phyloP scores from a whole-genome alignment of 1,139 yeast genomes.

The Taphrina betulina region DNA sequence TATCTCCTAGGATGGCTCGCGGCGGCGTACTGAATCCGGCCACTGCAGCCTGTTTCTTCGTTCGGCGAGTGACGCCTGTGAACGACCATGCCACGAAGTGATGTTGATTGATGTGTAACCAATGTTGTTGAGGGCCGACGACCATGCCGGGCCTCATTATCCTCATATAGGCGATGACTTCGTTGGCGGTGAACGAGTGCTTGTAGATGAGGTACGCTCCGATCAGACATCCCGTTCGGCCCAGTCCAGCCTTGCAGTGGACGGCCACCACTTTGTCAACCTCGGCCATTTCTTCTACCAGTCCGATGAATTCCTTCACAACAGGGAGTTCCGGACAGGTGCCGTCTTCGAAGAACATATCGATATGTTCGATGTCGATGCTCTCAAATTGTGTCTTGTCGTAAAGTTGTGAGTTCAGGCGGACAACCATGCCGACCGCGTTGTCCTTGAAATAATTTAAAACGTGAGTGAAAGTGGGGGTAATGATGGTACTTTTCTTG shows the following conservation, averaged over 20 bases:
- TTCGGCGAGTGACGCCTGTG: slow-evolving; percentile 45
- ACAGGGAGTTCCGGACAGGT: slow-evolving; percentile 94
- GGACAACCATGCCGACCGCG: slow-evolving; percentile 82
- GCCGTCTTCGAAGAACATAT: slow-evolving; percentile 96
- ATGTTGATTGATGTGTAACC: slow-evolving; percentile 93
- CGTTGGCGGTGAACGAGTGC: slow-evolving; percentile 94
- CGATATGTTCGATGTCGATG: slow-evolving; percentile 82
- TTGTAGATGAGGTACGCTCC: slow-evolving; percentile 96
- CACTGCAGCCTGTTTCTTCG: slow-evolving; percentile 49
- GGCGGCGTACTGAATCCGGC: slow-evolving; percentile 37
- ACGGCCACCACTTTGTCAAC: slow-evolving; percentile 61
- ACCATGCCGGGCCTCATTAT: slow-evolving; percentile 98
- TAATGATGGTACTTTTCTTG: slow-evolving; percentile 42
- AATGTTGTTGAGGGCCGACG: slow-evolving; percentile 98
- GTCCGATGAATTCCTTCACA: slow-evolving; percentile 90
- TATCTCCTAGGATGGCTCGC: slow-evolving; percentile 38
- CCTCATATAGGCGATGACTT: slow-evolving; percentile 94
- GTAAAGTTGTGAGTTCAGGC: slow-evolving; percentile 87
- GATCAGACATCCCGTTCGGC: slow-evolving; percentile 94
- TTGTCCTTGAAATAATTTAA: slow-evolving; percentile 68
- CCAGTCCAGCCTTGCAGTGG: slow-evolving; percentile 97
- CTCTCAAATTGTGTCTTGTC: slow-evolving; percentile 79
- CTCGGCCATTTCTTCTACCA: slow-evolving; percentile 70
- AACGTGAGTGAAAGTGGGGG: slow-evolving; percentile 76
- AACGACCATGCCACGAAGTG: slow-evolving; percentile 91